A percentile compares a stretch with the other conserved stretches of the same genome.
Conservation (phyloP, 2,329 filamentous ascomycete species). For the Clarireedia homoeocarpa region DNA sequence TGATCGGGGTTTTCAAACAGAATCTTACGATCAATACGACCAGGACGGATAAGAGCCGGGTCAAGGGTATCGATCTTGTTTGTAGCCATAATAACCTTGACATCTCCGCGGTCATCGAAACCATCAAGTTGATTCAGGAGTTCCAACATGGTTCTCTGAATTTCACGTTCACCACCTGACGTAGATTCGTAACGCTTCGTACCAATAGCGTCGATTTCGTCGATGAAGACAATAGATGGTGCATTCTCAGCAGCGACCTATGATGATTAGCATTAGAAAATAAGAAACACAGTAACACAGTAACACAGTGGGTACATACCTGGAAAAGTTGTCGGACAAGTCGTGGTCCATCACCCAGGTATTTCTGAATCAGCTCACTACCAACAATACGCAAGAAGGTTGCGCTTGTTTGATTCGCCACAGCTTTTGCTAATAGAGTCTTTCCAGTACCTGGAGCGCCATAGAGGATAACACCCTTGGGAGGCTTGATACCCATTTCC, state of each 20-base stretch:
- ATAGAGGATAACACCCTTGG: slow-evolving; percentile 98
- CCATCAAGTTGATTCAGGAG: slow-evolving; percentile 96
- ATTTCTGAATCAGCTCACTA: slow-evolving; percentile 97
- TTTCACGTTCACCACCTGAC: slow-evolving; percentile 92
- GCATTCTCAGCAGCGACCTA: slow-evolving; percentile 91
- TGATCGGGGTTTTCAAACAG: slow-evolving; percentile 63
- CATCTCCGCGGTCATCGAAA: slow-evolving; percentile 96
- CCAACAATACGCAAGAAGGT: slow-evolving; percentile 97
- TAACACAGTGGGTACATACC: slow-evolving; percentile 34
- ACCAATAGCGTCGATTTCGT: slow-evolving; percentile 97
- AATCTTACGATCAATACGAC: slow-evolving; percentile 98
- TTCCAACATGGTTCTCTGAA: slow-evolving; percentile 97
- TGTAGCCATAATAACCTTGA: slow-evolving; percentile 99
- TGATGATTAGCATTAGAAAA: slow-evolving; percentile 15
- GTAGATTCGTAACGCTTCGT: slow-evolving; percentile 98
- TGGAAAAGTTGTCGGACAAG: slow-evolving; percentile 94
- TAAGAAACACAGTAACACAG: not conserved
- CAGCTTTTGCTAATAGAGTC: slow-evolving; percentile 90
- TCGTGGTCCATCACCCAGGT: slow-evolving; percentile 89
- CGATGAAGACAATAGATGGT: slow-evolving; percentile 96
- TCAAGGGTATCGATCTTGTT: slow-evolving; percentile 99
- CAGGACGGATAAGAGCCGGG: slow-evolving; percentile 89
- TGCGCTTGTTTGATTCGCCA: slow-evolving; percentile 97
- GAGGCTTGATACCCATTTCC: slow-evolving; percentile 99
- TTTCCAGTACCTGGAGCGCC: slow-evolving; percentile 96